These are phyloP conservation scores for Plasmodium billcollinsi DNA, from an alignment of 169 alveolate species.

Conservation along the genomic window DNA sequence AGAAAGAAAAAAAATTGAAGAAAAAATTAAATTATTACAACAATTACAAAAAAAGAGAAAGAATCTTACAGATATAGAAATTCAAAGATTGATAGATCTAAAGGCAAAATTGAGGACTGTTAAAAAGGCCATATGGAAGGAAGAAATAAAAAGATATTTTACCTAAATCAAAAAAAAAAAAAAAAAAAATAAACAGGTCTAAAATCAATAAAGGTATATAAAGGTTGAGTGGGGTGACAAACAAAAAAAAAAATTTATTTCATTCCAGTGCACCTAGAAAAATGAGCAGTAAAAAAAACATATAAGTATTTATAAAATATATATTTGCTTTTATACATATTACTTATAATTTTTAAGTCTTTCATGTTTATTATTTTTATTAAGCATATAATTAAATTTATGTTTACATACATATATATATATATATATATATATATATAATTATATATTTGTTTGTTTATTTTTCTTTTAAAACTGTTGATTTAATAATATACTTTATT, in stretches of 20 bases:
- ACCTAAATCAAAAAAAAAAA: not conserved
- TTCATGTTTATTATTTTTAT: not conserved
- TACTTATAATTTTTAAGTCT: not conserved
- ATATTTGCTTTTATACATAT: no score
- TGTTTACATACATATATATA: not conserved
- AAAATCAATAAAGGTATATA: no score
- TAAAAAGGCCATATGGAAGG: conserved; percentile 48
- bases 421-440: conserved; percentile 5
- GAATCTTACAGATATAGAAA: conserved; percentile 54
- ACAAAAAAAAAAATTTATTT: no score
- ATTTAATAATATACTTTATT: no score
- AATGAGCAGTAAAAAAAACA: no score
- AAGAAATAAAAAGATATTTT: conserved; percentile 47
- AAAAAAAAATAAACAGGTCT: no score
- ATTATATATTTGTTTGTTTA: no score
- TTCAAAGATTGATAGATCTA: conserved; percentile 58
- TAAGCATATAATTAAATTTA: not conserved
- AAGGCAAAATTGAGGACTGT: conserved; percentile 34
- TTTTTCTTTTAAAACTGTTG: no score
- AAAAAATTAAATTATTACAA: conserved; percentile 35
- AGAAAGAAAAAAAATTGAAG: conserved; percentile 74
- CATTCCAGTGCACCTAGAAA: no score
- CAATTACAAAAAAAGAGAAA: conserved; percentile 32
- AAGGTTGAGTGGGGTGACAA: no score
- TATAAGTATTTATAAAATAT: no score